These are phyloP conservation scores for Colletotrichum liaoningense DNA, from an alignment of 2,329 filamentous ascomycete genomes.

Conservation along the genomic window DNA sequence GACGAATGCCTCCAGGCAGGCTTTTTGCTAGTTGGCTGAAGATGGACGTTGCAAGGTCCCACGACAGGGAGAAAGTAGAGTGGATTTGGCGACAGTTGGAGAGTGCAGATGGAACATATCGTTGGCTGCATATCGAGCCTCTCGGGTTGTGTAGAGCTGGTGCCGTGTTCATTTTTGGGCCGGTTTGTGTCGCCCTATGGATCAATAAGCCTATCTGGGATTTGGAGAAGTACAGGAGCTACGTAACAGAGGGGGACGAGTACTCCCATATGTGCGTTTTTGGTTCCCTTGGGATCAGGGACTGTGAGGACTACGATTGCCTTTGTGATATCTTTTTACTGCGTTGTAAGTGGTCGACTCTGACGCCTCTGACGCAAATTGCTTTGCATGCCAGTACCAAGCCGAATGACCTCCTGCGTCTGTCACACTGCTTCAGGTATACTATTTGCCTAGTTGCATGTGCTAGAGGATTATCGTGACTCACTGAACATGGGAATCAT, in stretches of 20 bases:
- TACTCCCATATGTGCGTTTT: background rate
- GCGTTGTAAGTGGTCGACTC: no score
- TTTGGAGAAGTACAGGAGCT: no score
- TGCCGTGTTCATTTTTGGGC: background rate
- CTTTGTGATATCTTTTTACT: background rate
- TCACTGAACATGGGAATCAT: no score
- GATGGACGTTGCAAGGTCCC: background rate
- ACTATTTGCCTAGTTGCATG: no score
- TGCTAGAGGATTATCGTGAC: no score
- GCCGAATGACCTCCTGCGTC: no score
- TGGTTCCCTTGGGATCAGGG: background rate
- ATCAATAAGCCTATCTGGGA: no score
- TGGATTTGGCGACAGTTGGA: background rate
- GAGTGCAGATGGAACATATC: background rate
- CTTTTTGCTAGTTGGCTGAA: background rate
- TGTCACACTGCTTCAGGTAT: no score
- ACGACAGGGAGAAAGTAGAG: background rate
- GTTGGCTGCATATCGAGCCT: background rate
- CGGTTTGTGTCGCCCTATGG: no score
- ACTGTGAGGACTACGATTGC: background rate
- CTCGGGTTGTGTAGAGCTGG: background rate
- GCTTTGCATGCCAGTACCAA: no score
- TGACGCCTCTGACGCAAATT: no score
- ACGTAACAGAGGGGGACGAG: no score
- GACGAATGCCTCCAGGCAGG: background rate